A percentile compares a stretch with the other conserved stretches of the same genome.
Evolutionary conservation across 1,139 yeast genomes (phyloP).

Genomic region (Hansenula sp.): DNA sequence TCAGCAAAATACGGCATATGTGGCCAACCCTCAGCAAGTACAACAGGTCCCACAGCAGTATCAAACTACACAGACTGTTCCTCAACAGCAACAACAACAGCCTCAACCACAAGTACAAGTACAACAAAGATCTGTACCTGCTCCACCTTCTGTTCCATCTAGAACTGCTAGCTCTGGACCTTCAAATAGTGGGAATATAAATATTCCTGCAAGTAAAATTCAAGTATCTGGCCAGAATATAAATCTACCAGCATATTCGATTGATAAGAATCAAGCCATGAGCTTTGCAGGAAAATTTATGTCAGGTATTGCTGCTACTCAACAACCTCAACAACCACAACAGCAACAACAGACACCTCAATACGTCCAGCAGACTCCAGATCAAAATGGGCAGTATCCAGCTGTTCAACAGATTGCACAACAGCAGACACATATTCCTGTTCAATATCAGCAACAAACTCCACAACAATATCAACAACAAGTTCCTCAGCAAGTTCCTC

Average conservation of each 20-base stretch:
- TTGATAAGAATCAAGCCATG: conserved; percentile 3
- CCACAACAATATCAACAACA: conserved; percentile 5
- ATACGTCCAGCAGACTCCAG: neutral
- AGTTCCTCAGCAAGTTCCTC: too few relatives aligned
- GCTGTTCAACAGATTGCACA: too few relatives aligned
- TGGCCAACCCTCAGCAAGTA: conserved; percentile 3
- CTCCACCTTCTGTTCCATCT: neutral
- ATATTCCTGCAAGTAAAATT: neutral
- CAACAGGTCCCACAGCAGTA: too few relatives aligned
- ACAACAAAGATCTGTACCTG: conserved; percentile 3
- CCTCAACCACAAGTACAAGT: conserved; percentile 4
- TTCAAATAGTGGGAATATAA: neutral
- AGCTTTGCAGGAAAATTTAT: neutral
- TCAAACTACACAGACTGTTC: neutral
- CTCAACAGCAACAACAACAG: conserved; percentile 10
- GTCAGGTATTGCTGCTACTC: neutral
- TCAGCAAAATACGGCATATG: conserved; percentile 13
- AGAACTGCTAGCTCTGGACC: neutral
- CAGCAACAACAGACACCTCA: conserved; percentile 5
- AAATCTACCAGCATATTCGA: neutral
- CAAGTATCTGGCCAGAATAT: neutral
- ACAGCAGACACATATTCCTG: too few relatives aligned
- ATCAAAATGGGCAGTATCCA: conserved; percentile 6
- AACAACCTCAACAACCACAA: conserved; percentile 4
- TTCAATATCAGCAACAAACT: too few relatives aligned